Evolutionary conservation across 1,284 basidiomycete species (phyloP), one percentile per base, ranked within the genome.

Genomic region (Cryptococcus wingfieldii): DNA sequence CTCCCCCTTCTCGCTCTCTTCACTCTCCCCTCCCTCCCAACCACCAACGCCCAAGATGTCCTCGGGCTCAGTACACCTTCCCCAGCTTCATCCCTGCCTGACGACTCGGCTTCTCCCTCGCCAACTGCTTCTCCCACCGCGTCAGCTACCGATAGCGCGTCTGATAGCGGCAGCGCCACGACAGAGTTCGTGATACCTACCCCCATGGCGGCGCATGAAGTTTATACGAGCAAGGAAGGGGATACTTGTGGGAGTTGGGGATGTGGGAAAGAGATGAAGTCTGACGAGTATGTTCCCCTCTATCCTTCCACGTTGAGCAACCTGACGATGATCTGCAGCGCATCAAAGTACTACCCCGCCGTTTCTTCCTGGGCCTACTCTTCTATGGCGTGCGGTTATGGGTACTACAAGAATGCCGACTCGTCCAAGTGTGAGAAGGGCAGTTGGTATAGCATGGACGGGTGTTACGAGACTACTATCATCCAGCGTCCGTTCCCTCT

Each of bases 401-500:
- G 63, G 6, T 56, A 63, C 42, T 44, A 31, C 5, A 48, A 48
- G 31, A 53, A 54, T 45, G 14, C 27, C 4, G 23, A 25, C 10
- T 44, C 42, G 5, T 63, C 63, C 1, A 58, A 59, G 27, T 67
- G 63, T 50, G 45, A 51, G 5, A 45, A 55, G 23, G 38, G 51
- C 19, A 56, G 44, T 13, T 67, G 65, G 65, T 67, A 60, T 54
- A 28, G 54, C n/a, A 50, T 51, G 9, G 55, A 55, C 10, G 63
- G 65, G 27, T 67, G 65, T 44, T 67, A 59, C 45, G 65, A 67
- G 59, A 67, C 61, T 8, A 67, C 61, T 16, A 65, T 67, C 55
- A 62, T 67, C 18, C 55, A 60, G 49, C 53, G 60, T 64, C n/a
- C 27, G 58, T 59, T 31, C 25, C 13, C 12, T 6, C n/a, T 27